These are phyloP conservation scores for Hordeum pubiflorum DNA, from an alignment of 202 grass and related monocot species.

Conservation along the genomic window DNA sequence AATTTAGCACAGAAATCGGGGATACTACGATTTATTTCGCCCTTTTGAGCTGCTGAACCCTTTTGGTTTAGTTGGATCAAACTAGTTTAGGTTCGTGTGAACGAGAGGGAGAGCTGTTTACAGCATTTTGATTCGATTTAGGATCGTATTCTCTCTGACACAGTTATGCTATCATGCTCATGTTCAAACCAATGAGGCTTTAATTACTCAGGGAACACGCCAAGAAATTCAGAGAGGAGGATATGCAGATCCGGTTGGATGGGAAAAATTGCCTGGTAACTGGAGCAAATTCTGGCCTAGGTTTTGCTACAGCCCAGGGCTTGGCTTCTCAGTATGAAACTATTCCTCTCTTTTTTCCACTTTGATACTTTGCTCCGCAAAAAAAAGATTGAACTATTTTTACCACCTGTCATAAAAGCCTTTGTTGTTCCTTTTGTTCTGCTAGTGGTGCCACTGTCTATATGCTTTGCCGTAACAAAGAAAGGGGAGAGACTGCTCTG, in stretches of 20 bases:
- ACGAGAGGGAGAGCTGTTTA: too few relatives aligned
- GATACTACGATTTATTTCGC: neutral
- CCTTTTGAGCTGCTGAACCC: neutral
- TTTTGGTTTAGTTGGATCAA: neutral
- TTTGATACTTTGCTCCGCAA: too few relatives aligned
- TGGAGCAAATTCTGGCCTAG: constrained; percentile 89
- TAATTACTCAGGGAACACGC: constrained; percentile 52
- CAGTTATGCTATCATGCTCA: neutral
- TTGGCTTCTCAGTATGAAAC: constrained; percentile 70
- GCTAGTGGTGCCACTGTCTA: constrained; percentile 82
- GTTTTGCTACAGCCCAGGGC: constrained; percentile 72
- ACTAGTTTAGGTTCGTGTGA: neutral
- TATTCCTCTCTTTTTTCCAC: neutral
- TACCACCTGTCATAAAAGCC: neutral
- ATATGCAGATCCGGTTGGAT: constrained; percentile 71
- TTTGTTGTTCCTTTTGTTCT: constrained; percentile 10
- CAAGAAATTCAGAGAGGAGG: constrained; percentile 86
- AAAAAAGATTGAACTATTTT: neutral
- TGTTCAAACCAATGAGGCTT: neutral
- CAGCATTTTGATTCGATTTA: neutral
- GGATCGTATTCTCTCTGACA: neutral
- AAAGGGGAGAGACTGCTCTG: constrained; percentile 66
- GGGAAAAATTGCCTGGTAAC: constrained; percentile 85
- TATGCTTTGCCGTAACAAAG: constrained; percentile 92
- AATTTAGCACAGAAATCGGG: neutral